Base-by-base conservation (phyloP, 495 filamentous ascomycete genomes). In the Trichodelitschia bisporula region DNA sequence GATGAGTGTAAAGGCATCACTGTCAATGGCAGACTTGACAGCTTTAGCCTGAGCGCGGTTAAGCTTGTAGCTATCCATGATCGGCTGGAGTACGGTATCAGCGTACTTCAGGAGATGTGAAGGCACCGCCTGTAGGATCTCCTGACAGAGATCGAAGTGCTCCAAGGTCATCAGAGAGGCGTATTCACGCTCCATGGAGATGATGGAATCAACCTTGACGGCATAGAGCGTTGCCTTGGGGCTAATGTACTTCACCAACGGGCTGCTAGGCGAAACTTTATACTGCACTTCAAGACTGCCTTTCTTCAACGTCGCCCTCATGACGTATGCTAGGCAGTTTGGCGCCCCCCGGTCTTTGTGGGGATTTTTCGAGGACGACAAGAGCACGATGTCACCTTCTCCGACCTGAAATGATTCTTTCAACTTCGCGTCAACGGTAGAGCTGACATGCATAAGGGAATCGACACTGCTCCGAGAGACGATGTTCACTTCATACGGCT, bases 1-100 rank as follows among this genome's bases (percentile, higher is more conserved):
- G 34, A 97, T 77, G 29, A 97, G 59, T 4, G 83, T 92, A 46
- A 97, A 97, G 0, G 74, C 86, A 50, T 92, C 83, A 40, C 92
- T 93, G 39, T 84, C 80, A 19, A 80, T 62, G 3, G 82, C 89
- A 32, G 83, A 86, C 34, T 78, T 62, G 38, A 97, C 72, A 18
- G 86, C 86, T 39, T 75, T 79, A n/a, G 82, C 77, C 43, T 97
- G 86, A 3, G 83, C 84, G 24, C 54, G 56, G 46, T 97, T 97
- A 32, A 95, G 63, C 11, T 61, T 62, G 47, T 92, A 95, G 36
- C 74, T 76, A 14, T 62, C 50, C 45, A 67, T 69, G 14, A 77
- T 56, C 11, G 61, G 54, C 10, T 65, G 56, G 11, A 92, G 54
- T 28, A 63, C 68, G 33, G 74, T 60, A 13, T 78, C 71, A 12